A percentile compares a stretch with the other conserved stretches of the same genome.
Conservation (phyloP, 257 asterid genomes). For the Nyctanthes arbortristis region DNA sequence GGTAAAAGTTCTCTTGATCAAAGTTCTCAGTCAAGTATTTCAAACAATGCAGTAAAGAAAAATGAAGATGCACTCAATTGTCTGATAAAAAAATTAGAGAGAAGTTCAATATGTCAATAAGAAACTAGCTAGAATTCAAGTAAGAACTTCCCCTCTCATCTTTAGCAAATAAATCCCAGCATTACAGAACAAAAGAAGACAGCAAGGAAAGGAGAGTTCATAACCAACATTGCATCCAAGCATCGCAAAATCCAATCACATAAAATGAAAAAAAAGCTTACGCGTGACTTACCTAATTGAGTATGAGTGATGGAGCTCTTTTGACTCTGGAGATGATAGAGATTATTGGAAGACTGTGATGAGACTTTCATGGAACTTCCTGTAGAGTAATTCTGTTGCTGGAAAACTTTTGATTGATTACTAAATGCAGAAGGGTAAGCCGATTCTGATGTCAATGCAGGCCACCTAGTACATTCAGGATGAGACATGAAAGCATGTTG, state of each 20-base stretch:
- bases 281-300: constrained; percentile 50
- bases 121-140: background rate
- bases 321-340: constrained; percentile 27
- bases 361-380: constrained; percentile 31
- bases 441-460: constrained; percentile 26
- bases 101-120: background rate
- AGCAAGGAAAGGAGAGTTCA: constrained; percentile 8
- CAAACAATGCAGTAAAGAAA: background rate
- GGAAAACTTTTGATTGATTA: constrained; percentile 39
- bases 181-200: background rate
- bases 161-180: background rate
- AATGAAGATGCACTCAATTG: background rate
- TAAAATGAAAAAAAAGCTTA: constrained; percentile 12
- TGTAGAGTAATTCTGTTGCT: constrained; percentile 28
- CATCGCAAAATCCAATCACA: no score
- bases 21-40: background rate
- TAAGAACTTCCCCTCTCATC: background rate
- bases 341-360: constrained; percentile 31
- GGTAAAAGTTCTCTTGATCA: background rate
- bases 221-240: background rate
- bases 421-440: constrained; percentile 27
- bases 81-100: background rate
- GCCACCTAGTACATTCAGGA: constrained; percentile 36
- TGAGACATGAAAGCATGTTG: constrained; percentile 33
- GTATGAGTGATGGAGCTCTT: constrained; percentile 36